These are phyloP conservation scores for Alternaria longipes DNA, from an alignment of 2,329 filamentous ascomycete species.

Conservation along the genomic window DNA sequence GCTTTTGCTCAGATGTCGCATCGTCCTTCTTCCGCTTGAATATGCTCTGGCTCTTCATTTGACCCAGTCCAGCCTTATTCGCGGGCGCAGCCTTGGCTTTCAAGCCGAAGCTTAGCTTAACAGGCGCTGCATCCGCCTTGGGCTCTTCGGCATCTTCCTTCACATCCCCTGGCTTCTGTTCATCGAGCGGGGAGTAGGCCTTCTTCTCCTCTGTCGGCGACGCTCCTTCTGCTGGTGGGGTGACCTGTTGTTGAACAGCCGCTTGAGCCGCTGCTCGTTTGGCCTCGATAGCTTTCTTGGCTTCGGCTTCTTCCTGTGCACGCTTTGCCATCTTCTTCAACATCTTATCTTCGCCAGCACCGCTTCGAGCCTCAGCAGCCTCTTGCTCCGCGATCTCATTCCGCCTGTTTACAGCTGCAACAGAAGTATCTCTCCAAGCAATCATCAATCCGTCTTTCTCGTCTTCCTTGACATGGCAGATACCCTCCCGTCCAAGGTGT, in stretches of 20 bases:
- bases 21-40: slow-evolving; percentile 49
- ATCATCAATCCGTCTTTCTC: slow-evolving; percentile 87
- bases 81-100: slow-evolving; percentile 24
- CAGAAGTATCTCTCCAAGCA: slow-evolving; percentile 89
- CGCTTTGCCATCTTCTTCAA: slow-evolving; percentile 84
- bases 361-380: slow-evolving; percentile 86
- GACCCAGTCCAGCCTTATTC: slow-evolving; percentile 40
- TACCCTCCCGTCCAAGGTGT: slow-evolving; percentile 81
- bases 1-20: slow-evolving; percentile 32
- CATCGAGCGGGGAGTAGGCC: slow-evolving; percentile 68
- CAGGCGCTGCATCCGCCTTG: slow-evolving; percentile 39
- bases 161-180: slow-evolving; percentile 88
- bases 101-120: slow-evolving; percentile 37
- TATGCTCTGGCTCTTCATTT: slow-evolving; percentile 50
- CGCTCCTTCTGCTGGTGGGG: slow-evolving; percentile 40
- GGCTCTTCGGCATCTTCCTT: slow-evolving; percentile 62
- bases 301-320: slow-evolving; percentile 67
- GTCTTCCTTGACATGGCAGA: slow-evolving; percentile 86
- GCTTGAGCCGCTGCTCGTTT: slow-evolving; percentile 57
- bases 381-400: slow-evolving; percentile 87
- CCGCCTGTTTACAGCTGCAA: slow-evolving; percentile 80
- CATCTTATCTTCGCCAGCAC: slow-evolving; percentile 84
- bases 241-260: slow-evolving; percentile 44
- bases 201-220: slow-evolving; percentile 46
- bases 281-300: slow-evolving; percentile 47